Base-by-base conservation (phyloP, 768 basidiomycete species). In the Lactarius deliciosus region DNA sequence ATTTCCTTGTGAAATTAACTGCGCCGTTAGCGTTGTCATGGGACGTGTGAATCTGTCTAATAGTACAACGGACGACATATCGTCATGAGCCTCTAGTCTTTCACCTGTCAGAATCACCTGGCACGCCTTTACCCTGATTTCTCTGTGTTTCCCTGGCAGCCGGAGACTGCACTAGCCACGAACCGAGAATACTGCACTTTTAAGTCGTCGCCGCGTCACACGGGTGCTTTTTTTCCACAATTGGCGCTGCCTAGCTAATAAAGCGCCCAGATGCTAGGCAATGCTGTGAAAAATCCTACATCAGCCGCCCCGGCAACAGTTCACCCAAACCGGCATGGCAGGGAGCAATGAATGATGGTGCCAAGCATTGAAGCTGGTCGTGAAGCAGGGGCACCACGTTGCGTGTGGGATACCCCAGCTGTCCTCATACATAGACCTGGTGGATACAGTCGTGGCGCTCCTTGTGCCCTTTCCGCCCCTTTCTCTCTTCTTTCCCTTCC, bases 391-490 rank as follows among this genome's bases (percentile, higher is more conserved):
- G 22, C 22, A 11, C 57, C 57, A 34, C 57, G 38, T 58, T 58
- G 57, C 15, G 38, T 40, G 34, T 40, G 57, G 22, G 57, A 58
- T 58, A n/a, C 5, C 38, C 13, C 36, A 30, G 1, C n/a, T 34
- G 36, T 40, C 22, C 57, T 5, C n/a, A 58, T 58, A 58, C 50
- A 36, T 38, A 58, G 55, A 56, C 38, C n/a, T 20, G 30, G 38
- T n/a, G 34, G n/a, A 38, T 38, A 40, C 18, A 13, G 57, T 58
- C 36, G 2, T 6, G 32, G 57, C 38, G 36, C 8, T 9, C 2
- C 32, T 25, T 20, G 36, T 32, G 43, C 15, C 6, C 61, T 32
- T 50, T 30, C 3, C 61, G 22, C n/a, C 60, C 53, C 30, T 20
- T 56, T 20, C 41, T 1, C 2, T 34, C 2, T 22, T 20, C 32